Evolutionary conservation across 768 basidiomycete species (phyloP).

Genomic region (Pleurotus tuber-regium): DNA sequence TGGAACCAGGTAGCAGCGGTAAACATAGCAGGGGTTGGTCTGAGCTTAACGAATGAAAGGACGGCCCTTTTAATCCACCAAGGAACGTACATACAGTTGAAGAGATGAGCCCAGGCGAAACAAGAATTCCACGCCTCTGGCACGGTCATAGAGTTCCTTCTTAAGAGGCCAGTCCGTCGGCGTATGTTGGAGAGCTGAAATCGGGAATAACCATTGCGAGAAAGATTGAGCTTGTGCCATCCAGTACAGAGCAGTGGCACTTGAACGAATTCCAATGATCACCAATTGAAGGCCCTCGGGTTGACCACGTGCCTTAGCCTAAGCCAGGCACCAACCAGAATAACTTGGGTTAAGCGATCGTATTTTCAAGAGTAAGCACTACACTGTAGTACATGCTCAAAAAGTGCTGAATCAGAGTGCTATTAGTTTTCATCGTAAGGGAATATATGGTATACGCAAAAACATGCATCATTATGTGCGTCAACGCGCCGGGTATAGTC

Average conservation of each 20-base stretch:
- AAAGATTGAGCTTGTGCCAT: slow-evolving; percentile 9
- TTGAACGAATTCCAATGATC: background rate
- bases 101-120: slow-evolving; percentile 80
- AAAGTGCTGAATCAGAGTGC: no score
- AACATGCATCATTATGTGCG: background rate
- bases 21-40: slow-evolving; percentile 78
- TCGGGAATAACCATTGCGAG: slow-evolving; percentile 73
- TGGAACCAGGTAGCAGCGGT: slow-evolving; percentile 92
- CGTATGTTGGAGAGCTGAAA: slow-evolving; percentile 54
- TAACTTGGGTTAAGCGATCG: no score
- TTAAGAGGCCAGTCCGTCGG: slow-evolving; percentile 60
- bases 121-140: slow-evolving; percentile 82
- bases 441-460: background rate
- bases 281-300: no score
- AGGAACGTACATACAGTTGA: slow-evolving; percentile 58
- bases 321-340: no score
- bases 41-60: slow-evolving; percentile 36
- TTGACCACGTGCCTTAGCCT: no score
- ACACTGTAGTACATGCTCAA: no score
- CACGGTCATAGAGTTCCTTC: slow-evolving; percentile 75
- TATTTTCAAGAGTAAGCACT: no score
- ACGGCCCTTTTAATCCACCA: no score
- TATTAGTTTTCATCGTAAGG: no score
- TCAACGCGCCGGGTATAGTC: background rate
- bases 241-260: background rate